Evolutionary conservation across 176 grass and related monocot species (phyloP), one percentile per base, ranked within the genome.

Genomic region (Puccinellia tenuiflora): DNA sequence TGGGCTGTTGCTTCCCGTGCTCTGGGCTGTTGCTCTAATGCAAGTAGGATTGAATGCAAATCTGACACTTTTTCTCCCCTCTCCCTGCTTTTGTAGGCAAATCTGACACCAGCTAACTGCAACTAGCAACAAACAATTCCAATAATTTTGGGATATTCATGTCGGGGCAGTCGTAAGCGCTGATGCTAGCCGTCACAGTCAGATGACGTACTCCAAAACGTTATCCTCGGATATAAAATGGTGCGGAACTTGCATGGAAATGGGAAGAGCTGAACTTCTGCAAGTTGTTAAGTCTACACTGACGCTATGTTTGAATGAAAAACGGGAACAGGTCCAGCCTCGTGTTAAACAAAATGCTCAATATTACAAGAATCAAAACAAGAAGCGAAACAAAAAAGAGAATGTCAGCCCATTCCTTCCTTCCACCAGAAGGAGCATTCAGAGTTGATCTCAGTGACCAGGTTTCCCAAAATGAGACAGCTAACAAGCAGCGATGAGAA

Each of bases 351-450:
- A 64, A 18, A 64, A 30, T 48, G 29, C 15, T 45, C 56, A 66
- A 46, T 64, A 33, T 74, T 35, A n/a, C 67, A 64, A 43, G 45
- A 53, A 18, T 83, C 33, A 1, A 84, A 83, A 60, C 22, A 62
- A 59, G 7, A 52, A 81, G 21, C 29, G 3, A 48, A 48, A 17
- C 46, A 48, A 16, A 38, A 12, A 21, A 30, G 15, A 8, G 61
- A n/a, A n/a, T n/a, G 43, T 22, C 33, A 6, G 28, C 28, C 4
- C 29, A 43, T 12, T 68, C 10, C 18, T 83, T 73, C 38, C 55
- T 65, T 74, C 20, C 26, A 79, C 54, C 67, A 64, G 15, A 13
- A 84, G 24, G 22, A 85, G 43, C 48, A 20, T 84, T 84, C 66
- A 47, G 56, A 12, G 29, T 59, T 77, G 15, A 77, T 82, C 71